These are phyloP conservation scores for Arthromyces matolae DNA, from an alignment of 768 basidiomycete genomes.

Conservation along the genomic window DNA sequence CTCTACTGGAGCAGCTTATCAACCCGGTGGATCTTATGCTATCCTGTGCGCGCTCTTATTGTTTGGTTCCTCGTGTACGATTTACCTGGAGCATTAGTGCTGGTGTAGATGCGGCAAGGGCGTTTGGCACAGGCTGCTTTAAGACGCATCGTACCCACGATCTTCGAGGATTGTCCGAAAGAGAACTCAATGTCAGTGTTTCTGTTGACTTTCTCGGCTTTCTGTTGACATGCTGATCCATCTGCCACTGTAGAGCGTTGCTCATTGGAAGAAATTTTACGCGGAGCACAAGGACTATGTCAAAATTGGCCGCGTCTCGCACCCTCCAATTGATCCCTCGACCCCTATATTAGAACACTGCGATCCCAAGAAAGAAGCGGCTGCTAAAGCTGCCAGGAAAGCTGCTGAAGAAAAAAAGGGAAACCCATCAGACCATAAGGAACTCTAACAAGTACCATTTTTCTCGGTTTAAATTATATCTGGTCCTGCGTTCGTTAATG, in stretches of 20 bases:
- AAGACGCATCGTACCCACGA: conserved; percentile 88
- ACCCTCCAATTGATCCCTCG: conserved; percentile 71
- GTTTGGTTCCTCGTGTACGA: too few relatives aligned
- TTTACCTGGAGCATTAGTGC: conserved; percentile 43
- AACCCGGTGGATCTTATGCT: conserved; percentile 83
- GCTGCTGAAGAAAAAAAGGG: conserved; percentile 21
- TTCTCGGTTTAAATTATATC: not conserved
- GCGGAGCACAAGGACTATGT: conserved; percentile 73
- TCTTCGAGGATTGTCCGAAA: conserved; percentile 70
- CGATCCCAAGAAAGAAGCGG: conserved; percentile 53
- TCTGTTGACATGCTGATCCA: not conserved
- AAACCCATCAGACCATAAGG: conserved; percentile 28
- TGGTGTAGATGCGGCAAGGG: conserved; percentile 85
- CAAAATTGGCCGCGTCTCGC: conserved; percentile 73
- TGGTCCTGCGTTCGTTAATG: too few relatives aligned
- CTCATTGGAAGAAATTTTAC: conserved; percentile 92
- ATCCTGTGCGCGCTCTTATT: conserved; percentile 47
- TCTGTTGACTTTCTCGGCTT: not conserved
- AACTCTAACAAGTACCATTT: conserved; percentile 25
- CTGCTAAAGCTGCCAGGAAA: conserved; percentile 27
- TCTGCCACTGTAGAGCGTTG: conserved; percentile 51
- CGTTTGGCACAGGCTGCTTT: conserved; percentile 94
- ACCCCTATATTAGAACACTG: conserved; percentile 76
- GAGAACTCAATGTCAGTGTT: conserved; percentile 62
- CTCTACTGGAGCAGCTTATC: conserved; percentile 74